These are phyloP conservation scores for Termitomyces sp. DNA, from an alignment of 768 basidiomycete species.

Conservation along the genomic window DNA sequence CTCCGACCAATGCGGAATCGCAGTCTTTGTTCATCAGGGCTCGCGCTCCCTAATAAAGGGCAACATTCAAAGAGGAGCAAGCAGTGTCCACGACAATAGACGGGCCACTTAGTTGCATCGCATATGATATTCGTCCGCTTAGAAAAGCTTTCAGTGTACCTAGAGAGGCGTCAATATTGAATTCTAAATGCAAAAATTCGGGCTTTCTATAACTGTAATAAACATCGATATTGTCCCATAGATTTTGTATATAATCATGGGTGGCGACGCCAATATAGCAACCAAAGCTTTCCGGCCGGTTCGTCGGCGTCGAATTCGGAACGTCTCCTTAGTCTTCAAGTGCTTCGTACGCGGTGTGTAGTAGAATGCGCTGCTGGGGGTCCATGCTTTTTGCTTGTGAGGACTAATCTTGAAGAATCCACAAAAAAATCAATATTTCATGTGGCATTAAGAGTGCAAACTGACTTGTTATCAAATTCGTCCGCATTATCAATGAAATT, in stretches of 20 bases:
- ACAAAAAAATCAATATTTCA: not conserved
- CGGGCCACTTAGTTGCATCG: slow-evolving; percentile 62
- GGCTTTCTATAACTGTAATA: slow-evolving; percentile 61
- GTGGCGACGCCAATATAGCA: slow-evolving; percentile 68
- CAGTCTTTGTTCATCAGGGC: slow-evolving; percentile 62
- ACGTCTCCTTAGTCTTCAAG: slow-evolving; percentile 69
- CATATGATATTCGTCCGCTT: slow-evolving; percentile 67
- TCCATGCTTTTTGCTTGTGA: slow-evolving; percentile 70
- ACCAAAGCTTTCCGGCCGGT: slow-evolving; percentile 49
- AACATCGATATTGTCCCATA: slow-evolving; percentile 56
- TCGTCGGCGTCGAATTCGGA: slow-evolving; percentile 47
- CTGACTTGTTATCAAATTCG: slow-evolving; percentile 55
- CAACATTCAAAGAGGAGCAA: slow-evolving; percentile 66
- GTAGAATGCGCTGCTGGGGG: slow-evolving; percentile 65
- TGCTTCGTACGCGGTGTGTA: slow-evolving; percentile 63
- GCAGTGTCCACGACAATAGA: slow-evolving; percentile 71
- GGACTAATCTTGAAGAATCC: slow-evolving; percentile 70
- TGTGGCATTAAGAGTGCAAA: not conserved
- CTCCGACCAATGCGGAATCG: slow-evolving; percentile 62
- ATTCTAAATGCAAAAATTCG: not conserved
- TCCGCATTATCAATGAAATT: slow-evolving; percentile 58
- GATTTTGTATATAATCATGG: slow-evolving; percentile 63
- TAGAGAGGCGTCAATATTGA: not conserved
- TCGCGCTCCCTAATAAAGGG: slow-evolving; percentile 64
- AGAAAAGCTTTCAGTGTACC: slow-evolving; percentile 18